Conservation (phyloP, 305 asterid species). For the Withania somnifera region DNA sequence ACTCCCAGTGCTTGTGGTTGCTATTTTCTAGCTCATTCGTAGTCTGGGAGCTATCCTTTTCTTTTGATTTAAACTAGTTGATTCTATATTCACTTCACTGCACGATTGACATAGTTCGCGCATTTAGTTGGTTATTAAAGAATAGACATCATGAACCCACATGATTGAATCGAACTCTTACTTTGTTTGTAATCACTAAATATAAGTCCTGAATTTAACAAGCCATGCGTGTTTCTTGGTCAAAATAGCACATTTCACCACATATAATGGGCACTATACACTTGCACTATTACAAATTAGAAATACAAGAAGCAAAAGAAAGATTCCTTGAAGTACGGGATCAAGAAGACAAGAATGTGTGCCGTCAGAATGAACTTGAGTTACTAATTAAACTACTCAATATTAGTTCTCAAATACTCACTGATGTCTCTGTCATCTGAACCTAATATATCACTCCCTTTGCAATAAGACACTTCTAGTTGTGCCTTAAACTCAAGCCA, state of each 20-base stretch:
- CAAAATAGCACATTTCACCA: not conserved
- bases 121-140: not conserved
- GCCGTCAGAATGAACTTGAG: not conserved
- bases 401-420: conserved; percentile 24
- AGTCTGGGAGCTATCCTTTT: not conserved
- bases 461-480: conserved; percentile 26
- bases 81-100: not conserved
- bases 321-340: not conserved
- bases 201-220: not conserved
- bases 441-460: conserved; percentile 55
- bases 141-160: not conserved
- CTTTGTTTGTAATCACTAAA: not conserved
- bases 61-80: not conserved
- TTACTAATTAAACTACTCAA: not conserved
- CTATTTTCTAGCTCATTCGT: not conserved
- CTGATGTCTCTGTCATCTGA: conserved; percentile 12
- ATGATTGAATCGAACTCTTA: not conserved
- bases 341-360: not conserved
- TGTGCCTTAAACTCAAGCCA: conserved; percentile 39
- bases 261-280: not conserved
- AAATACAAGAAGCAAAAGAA: not conserved
- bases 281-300: not conserved
- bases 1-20: not conserved
- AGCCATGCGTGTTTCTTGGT: not conserved
- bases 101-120: not conserved